phyloP scores from a whole-genome alignment of 495 filamentous ascomycete genomes.

The Penicillium malachiteum region DNA sequence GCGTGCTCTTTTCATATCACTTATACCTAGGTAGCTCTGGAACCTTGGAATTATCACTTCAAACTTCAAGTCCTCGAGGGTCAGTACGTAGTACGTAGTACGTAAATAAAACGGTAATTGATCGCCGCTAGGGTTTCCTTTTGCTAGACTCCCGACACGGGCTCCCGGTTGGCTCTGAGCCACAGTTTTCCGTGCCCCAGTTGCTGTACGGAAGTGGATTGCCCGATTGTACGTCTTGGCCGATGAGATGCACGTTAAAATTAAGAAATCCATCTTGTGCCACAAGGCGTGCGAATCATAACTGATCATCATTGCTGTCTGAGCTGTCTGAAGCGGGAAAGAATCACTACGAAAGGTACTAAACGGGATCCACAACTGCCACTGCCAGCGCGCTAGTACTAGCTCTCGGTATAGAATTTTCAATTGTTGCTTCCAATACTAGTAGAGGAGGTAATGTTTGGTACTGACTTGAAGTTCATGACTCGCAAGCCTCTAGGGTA shows the following conservation, averaged over 20 bases:
- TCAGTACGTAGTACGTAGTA: too few relatives aligned
- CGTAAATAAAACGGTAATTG: conserved; percentile 5
- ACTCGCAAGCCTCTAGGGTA: too few relatives aligned
- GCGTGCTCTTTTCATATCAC: too few relatives aligned
- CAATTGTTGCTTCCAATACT: background rate
- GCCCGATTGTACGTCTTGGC: background rate
- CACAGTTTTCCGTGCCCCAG: conserved; percentile 2
- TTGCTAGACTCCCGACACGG: background rate
- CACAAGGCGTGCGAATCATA: conserved; percentile 20
- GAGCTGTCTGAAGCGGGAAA: conserved; percentile 1
- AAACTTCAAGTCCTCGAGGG: too few relatives aligned
- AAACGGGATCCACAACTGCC: conserved; percentile 1
- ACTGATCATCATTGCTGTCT: conserved; percentile 7
- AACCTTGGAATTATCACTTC: too few relatives aligned
- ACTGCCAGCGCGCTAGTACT: too few relatives aligned
- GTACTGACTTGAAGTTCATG: too few relatives aligned
- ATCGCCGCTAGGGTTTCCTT: conserved; percentile 43
- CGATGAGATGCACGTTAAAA: conserved; percentile 19
- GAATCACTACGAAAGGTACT: conserved; percentile 7
- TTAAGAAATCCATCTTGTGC: conserved; percentile 23
- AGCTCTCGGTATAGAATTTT: background rate
- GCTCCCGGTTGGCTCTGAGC: background rate
- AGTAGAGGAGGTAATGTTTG: too few relatives aligned
- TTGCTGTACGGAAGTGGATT: conserved; percentile 8
- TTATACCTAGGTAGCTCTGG: too few relatives aligned